Conservation (phyloP, 768 basidiomycete species). For the Lepiota venenata region DNA sequence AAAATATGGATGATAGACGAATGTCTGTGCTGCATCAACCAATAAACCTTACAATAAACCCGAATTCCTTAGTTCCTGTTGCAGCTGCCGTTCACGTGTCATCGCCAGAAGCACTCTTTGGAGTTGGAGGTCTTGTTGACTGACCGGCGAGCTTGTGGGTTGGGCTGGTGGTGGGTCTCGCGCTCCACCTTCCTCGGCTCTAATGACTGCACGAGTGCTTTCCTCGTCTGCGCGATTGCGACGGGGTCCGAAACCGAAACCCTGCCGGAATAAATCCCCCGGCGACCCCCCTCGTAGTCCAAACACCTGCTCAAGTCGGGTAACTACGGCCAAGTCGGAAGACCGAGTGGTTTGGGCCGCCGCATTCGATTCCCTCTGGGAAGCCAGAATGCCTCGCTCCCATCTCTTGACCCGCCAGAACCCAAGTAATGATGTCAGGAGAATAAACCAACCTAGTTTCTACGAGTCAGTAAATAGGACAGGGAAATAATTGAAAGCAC, state of each 20-base stretch:
- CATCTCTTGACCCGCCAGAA: conserved; percentile 90
- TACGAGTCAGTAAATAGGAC: not conserved
- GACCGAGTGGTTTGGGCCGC: conserved; percentile 14
- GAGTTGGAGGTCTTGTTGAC: conserved; percentile 38
- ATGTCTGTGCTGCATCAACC: not conserved
- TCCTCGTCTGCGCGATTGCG: conserved; percentile 25
- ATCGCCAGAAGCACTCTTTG: conserved; percentile 42
- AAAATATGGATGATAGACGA: not conserved
- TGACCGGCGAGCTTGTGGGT: conserved; percentile 30
- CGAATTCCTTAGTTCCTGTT: conserved; percentile 57
- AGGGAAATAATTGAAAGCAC: conserved; percentile 18
- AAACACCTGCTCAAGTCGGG: conserved; percentile 38
- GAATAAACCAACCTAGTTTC: conserved; percentile 32
- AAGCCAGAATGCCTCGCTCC: conserved; percentile 73
- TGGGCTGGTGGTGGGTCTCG: conserved; percentile 21
- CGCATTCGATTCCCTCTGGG: conserved; percentile 36
- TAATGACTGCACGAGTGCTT: conserved; percentile 19
- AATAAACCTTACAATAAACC: conserved; percentile 47
- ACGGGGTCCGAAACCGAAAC: conserved; percentile 37
- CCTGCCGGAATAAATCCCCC: conserved; percentile 39
- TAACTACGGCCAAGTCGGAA: conserved; percentile 24
- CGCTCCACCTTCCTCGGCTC: conserved; percentile 27
- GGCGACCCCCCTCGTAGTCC: conserved; percentile 36
- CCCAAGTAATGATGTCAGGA: conserved; percentile 86
- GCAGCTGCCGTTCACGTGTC: conserved; percentile 53